These are phyloP conservation scores for Backusella psychrophila DNA, from an alignment of 192 early-diverging fungal species.

Conservation along the genomic window DNA sequence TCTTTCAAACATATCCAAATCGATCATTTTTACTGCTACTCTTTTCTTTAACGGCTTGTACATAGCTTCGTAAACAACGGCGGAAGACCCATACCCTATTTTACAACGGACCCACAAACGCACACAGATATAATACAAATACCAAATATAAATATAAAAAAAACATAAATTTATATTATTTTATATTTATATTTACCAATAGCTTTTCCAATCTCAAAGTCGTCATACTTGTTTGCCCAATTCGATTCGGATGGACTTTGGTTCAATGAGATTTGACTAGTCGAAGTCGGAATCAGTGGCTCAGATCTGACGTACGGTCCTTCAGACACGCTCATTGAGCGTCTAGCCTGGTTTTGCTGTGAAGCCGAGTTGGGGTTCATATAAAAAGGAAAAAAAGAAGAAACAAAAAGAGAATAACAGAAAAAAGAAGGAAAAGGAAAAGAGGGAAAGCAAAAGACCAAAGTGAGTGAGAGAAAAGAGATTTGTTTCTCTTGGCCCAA, in stretches of 20 bases:
- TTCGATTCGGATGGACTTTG: conserved; percentile 16
- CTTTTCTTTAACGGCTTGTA: conserved; percentile 69
- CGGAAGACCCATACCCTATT: conserved; percentile 83
- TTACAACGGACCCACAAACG: neutral
- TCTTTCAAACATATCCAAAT: conserved; percentile 89
- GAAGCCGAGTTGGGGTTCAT: neutral
- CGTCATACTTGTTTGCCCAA: conserved; percentile 31
- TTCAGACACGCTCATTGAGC: neutral
- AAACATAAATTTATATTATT: neutral
- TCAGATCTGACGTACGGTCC: neutral
- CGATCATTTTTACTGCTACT: conserved; percentile 84
- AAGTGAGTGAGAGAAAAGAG: neutral
- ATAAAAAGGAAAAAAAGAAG: neutral
- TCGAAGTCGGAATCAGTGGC: neutral
- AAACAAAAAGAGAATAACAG: neutral
- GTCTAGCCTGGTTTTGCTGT: neutral
- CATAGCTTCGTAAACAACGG: conserved; percentile 75
- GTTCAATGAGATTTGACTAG: neutral
- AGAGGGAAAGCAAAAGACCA: neutral
- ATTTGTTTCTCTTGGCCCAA: neutral
- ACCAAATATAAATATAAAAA: conserved; percentile 4
- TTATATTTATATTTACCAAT: conserved; percentile 25
- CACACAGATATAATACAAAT: neutral
- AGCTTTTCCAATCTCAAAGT: conserved; percentile 31
- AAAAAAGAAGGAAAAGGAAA: neutral